phyloP scores from a whole-genome alignment of 805 yeast species.

The Saturnispora halmiae region DNA sequence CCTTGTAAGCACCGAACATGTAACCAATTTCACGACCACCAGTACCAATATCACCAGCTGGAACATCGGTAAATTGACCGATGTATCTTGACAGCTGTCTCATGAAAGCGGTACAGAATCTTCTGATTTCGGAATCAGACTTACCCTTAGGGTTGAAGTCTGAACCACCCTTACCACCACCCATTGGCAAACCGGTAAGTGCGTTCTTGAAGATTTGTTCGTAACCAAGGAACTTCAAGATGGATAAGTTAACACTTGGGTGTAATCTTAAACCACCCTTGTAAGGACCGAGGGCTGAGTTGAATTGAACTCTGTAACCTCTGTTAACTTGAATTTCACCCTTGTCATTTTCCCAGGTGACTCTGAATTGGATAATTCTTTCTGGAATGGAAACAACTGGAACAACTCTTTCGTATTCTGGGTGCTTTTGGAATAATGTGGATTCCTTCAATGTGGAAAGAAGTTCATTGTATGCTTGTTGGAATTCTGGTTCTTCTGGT shows the following conservation, averaged over 20 bases:
- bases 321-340: constrained; percentile 89
- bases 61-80: constrained; percentile 96
- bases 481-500: constrained; percentile 96
- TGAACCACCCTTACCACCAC: constrained; percentile 99
- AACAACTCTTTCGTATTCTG: constrained; percentile 80
- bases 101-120: constrained; percentile 95
- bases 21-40: constrained; percentile 95
- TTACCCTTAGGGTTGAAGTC: constrained; percentile 97
- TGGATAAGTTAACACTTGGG: constrained; percentile 91
- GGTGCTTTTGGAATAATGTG: constrained; percentile 78
- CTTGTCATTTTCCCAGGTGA: constrained; percentile 93
- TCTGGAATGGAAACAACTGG: constrained; percentile 92
- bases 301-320: constrained; percentile 97
- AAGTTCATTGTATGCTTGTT: constrained; percentile 96
- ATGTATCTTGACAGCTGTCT: constrained; percentile 91
- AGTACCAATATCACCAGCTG: constrained; percentile 99
- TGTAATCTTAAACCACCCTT: constrained; percentile 98
- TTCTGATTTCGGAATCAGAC: constrained; percentile 88
- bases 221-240: constrained; percentile 92
- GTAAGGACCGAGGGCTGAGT: constrained; percentile 97
- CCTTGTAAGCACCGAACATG: constrained; percentile 96
- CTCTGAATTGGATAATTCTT: constrained; percentile 94
- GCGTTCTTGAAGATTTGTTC: constrained; percentile 99
- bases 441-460: constrained; percentile 84
- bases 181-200: constrained; percentile 92